phyloP scores from a whole-genome alignment of 1,284 basidiomycete genomes.

The Erythrobasidium hasegawianum region DNA sequence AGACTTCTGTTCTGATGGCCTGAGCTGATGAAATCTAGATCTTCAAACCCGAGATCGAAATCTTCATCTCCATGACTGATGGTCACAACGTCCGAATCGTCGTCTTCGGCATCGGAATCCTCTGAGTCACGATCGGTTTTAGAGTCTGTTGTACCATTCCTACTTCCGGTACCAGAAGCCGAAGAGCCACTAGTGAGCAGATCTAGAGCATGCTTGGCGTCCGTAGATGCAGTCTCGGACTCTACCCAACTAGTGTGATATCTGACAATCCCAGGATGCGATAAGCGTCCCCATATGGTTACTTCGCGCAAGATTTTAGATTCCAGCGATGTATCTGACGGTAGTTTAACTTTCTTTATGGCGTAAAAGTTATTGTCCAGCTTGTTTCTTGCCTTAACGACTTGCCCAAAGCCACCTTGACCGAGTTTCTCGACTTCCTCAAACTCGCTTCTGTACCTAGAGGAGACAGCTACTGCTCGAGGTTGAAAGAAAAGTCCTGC shows the following conservation, averaged over 20 bases:
- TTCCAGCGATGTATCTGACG: slow-evolving; percentile 40
- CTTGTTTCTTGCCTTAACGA: slow-evolving; percentile 45
- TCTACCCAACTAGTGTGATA: slow-evolving; percentile 45
- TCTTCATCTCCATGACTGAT: slow-evolving; percentile 39
- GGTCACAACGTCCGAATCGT: slow-evolving; percentile 32
- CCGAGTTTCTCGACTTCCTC: slow-evolving; percentile 45
- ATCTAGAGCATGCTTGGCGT: slow-evolving; percentile 26
- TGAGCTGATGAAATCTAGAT: slow-evolving; percentile 41
- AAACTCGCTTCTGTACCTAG: slow-evolving; percentile 43
- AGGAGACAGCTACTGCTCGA: slow-evolving; percentile 19
- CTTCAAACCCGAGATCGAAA: slow-evolving; percentile 39
- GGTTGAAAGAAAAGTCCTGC: slow-evolving; percentile 44
- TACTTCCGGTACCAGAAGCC: not conserved
- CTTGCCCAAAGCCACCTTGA: slow-evolving; percentile 44
- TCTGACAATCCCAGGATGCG: slow-evolving; percentile 42
- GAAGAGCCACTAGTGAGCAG: slow-evolving; percentile 22
- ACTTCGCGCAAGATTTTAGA: slow-evolving; percentile 45
- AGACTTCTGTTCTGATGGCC: slow-evolving; percentile 42
- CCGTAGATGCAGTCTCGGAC: slow-evolving; percentile 24
- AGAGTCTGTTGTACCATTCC: slow-evolving; percentile 21
- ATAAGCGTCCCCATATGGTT: slow-evolving; percentile 44
- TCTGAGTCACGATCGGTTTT: not conserved
- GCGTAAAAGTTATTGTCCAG: slow-evolving; percentile 44
- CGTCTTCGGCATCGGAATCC: not conserved
- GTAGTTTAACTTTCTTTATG: slow-evolving; percentile 45